Evolutionary conservation across 108 stramenopile species (phyloP).

Genomic region (Pseudonitzschia multiseries): DNA sequence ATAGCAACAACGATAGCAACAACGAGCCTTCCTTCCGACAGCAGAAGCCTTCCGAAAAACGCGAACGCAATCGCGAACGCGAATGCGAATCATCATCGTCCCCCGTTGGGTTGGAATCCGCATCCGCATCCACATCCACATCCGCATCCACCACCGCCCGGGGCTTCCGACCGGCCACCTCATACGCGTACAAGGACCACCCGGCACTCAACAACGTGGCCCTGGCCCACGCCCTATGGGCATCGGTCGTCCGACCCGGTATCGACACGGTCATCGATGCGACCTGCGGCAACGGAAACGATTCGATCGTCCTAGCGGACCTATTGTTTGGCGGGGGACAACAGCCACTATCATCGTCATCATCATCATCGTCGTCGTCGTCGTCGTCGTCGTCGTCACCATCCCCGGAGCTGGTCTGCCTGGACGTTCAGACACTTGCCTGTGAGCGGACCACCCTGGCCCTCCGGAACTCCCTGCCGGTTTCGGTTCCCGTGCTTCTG

Average conservation of each 20-base stretch:
- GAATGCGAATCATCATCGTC: too few relatives aligned
- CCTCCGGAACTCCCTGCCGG: conserved; percentile 15
- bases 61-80: neutral
- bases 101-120: neutral
- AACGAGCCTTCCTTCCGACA: neutral
- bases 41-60: neutral
- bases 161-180: conserved; percentile 9
- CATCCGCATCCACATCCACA: neutral
- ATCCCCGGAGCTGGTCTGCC: conserved; percentile 63
- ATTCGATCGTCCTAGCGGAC: conserved; percentile 54
- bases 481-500: neutral
- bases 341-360: too few relatives aligned
- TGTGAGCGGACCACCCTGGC: conserved; percentile 53
- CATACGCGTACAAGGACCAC: conserved; percentile 30
- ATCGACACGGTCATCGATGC: conserved; percentile 77
- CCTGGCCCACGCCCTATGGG: conserved; percentile 75
- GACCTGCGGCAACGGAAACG: conserved; percentile 81
- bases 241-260: conserved; percentile 48
- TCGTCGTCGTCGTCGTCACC: too few relatives aligned
- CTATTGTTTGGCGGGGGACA: conserved; percentile 46
- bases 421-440: conserved; percentile 76
- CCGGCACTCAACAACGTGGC: conserved; percentile 68
- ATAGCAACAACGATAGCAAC: neutral
- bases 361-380: too few relatives aligned
- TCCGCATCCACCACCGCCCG: neutral